Evolutionary conservation across 768 basidiomycete genomes (phyloP).

Genomic region (Dioszegia hungarica): DNA sequence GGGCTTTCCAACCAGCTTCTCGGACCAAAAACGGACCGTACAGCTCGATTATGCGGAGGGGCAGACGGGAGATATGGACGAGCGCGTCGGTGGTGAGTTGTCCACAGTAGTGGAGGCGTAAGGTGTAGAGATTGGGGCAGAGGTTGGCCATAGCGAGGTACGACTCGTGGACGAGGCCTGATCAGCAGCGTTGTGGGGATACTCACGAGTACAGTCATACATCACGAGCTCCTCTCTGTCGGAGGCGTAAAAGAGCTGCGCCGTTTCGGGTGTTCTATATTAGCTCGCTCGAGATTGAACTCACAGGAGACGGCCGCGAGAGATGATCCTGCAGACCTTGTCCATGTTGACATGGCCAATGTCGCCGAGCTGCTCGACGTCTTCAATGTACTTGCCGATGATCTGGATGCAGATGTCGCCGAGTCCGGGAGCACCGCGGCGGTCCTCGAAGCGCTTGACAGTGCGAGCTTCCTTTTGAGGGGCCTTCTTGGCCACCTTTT

Average conservation of each 20-base stretch:
- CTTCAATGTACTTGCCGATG: constrained; percentile 77
- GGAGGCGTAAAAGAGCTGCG: constrained; percentile 73
- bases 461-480: neutral
- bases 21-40: constrained; percentile 71
- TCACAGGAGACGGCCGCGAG: constrained; percentile 74
- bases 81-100: constrained; percentile 57
- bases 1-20: constrained; percentile 64
- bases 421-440: constrained; percentile 62
- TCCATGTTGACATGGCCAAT: constrained; percentile 80
- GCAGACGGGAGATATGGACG: constrained; percentile 58
- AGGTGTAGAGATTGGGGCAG: constrained; percentile 73
- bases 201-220: constrained; percentile 85
- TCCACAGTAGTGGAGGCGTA: constrained; percentile 83
- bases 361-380: constrained; percentile 68
- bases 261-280: constrained; percentile 72
- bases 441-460: constrained; percentile 55
- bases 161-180: constrained; percentile 67
- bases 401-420: constrained; percentile 80
- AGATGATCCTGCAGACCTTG: constrained; percentile 73
- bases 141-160: constrained; percentile 68
- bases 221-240: constrained; percentile 64
- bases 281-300: constrained; percentile 44
- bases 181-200: neutral
- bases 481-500: constrained; percentile 52
- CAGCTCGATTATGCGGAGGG: constrained; percentile 61